Evolutionary conservation across 805 yeast genomes (phyloP).

Genomic region (Candida arabinofermentans): DNA sequence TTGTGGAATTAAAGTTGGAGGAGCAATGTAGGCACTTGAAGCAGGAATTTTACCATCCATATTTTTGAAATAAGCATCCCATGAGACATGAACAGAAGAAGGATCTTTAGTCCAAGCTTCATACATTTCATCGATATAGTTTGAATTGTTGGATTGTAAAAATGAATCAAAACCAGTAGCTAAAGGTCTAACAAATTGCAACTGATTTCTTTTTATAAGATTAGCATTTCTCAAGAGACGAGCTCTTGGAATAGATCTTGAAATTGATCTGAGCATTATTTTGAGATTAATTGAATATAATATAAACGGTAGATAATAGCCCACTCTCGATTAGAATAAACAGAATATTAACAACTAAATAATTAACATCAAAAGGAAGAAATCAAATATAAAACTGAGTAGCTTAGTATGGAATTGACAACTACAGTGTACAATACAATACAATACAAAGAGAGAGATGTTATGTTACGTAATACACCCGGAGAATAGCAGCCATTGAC

Average conservation of each 20-base stretch:
- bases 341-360: not conserved
- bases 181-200: constrained; percentile 16
- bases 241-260: constrained; percentile 22
- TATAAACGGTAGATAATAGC: not conserved
- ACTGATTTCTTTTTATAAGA: constrained; percentile 1
- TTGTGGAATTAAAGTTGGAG: constrained; percentile 84
- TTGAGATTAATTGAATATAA: not conserved
- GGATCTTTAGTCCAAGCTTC: constrained; percentile 93
- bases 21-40: constrained; percentile 77
- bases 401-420: too few species aligned
- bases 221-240: constrained; percentile 13
- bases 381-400: too few species aligned
- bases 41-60: constrained; percentile 67
- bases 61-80: constrained; percentile 96
- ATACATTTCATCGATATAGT: constrained; percentile 97
- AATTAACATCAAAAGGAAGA: too few species aligned
- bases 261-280: constrained; percentile 28
- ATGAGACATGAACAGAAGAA: constrained; percentile 83
- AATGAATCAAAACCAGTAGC: constrained; percentile 63
- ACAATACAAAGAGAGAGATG: too few species aligned
- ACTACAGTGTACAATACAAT: too few species aligned
- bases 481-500: not conserved
- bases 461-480: not conserved
- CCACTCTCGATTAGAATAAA: not conserved
- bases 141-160: constrained; percentile 78